Percentiles rank a stretch among this genome's conserved stretches.
These are phyloP conservation scores for Spizellomyces sp. DNA, from an alignment of 192 early-diverging fungal genomes.

Conservation along the genomic window DNA sequence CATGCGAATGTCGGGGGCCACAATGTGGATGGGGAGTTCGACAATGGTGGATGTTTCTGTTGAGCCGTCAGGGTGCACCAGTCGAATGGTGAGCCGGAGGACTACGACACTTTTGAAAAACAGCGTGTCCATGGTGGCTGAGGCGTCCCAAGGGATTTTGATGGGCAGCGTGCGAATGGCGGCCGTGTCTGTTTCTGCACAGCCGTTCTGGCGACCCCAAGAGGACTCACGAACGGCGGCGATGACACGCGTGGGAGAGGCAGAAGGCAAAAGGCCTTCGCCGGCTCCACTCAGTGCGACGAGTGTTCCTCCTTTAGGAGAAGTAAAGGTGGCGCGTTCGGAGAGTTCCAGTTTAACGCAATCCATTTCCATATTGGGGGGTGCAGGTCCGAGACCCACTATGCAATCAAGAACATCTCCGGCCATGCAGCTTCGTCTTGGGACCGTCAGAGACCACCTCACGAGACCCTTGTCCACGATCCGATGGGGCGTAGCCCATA, in stretches of 20 bases:
- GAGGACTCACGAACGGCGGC: neutral
- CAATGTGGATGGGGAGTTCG: slow-evolving; percentile 1
- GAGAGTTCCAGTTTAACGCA: neutral
- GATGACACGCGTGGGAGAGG: neutral
- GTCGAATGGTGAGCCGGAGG: neutral
- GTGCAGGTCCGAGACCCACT: neutral
- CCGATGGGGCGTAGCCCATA: neutral
- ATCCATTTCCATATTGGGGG: neutral
- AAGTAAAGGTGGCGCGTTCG: neutral
- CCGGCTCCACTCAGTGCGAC: neutral
- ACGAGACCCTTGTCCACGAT: neutral
- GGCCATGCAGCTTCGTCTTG: neutral
- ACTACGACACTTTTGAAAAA: neutral
- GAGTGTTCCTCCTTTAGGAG: neutral
- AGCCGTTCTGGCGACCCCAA: neutral
- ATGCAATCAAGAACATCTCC: neutral
- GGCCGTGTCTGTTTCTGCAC: neutral
- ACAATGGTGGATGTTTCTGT: neutral
- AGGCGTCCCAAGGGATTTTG: neutral
- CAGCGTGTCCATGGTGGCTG: neutral
- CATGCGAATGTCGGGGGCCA: neutral
- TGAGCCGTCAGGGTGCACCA: neutral
- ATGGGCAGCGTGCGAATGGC: neutral
- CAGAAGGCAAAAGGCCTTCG: neutral
- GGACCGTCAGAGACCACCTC: neutral